Base-by-base conservation (phyloP, 768 basidiomycete genomes). In the Pleurotus pulmonarius region DNA sequence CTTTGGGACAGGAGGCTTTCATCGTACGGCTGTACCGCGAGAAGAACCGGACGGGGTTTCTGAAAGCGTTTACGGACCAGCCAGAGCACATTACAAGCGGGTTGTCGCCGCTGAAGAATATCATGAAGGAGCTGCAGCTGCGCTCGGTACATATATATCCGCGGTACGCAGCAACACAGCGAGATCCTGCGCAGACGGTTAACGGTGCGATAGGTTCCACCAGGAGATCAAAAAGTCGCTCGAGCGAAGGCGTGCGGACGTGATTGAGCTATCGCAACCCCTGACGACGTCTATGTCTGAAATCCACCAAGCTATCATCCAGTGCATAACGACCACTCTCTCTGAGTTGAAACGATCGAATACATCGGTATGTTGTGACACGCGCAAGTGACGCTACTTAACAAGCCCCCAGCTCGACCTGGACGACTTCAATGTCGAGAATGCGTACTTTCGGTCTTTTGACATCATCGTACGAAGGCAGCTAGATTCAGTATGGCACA, bases 11-110 rank as follows among this genome's bases (percentile, higher is more conserved):
- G 46, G 96, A 98, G 67, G 92, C 94, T 0, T 99, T 98, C 73
- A 92, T 98, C 38, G 88, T 94, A 48, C 85, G 95, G 2, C 74
- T 97, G 2, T 98, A 88, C 67, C 83, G 96, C 41, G 88, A 97
- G 70, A 85, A 88, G 73, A 99, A 98, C 73, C 83, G 80, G 67
- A 78, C 76, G 2, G 96, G 96, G 1, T 99, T 98, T 69, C 75
- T 98, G 61, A 98, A 99, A 70, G 97, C 94, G 0, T 97, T 99
- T 66, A 92, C 94, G 2, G 97, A 98, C 69, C 90, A 98, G 64
- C 94, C 96, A 3, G 97, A 98, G 68, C 85, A 89, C 59, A 97
- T 99, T 59, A 94, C 90, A 0, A 92, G 85, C 59, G 96, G 95
- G 1, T 71, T 98, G 68, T 93, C 92, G 1, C 97, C 97, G 1